Evolutionary conservation across 1,284 basidiomycete species (phyloP).

Genomic region (Ustilago hordei): DNA sequence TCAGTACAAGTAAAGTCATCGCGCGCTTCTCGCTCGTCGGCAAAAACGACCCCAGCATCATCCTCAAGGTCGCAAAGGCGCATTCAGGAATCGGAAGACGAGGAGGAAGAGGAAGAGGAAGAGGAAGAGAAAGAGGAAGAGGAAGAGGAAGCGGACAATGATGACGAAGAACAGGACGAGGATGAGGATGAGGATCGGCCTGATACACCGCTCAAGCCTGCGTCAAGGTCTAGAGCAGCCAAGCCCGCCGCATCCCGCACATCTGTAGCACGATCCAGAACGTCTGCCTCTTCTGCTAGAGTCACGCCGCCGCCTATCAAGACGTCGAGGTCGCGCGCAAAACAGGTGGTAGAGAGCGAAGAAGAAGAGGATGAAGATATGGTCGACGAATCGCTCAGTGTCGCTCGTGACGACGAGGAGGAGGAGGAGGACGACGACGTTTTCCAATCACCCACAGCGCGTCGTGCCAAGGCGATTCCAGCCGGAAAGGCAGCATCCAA

Average conservation of each 20-base stretch:
- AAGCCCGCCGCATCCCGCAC: slow-evolving; percentile 18
- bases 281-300: slow-evolving; percentile 16
- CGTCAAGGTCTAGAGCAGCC: slow-evolving; percentile 23
- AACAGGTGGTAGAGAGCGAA: slow-evolving; percentile 33
- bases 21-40: slow-evolving; percentile 25
- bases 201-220: slow-evolving; percentile 36
- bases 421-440: slow-evolving; percentile 14
- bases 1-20: slow-evolving; percentile 16
- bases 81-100: slow-evolving; percentile 37
- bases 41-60: slow-evolving; percentile 19
- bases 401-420: slow-evolving; percentile 21
- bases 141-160: slow-evolving; percentile 20
- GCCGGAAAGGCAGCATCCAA: slow-evolving; percentile 8
- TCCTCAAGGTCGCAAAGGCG: slow-evolving; percentile 36
- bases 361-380: slow-evolving; percentile 31
- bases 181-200: slow-evolving; percentile 26
- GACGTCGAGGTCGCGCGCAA: slow-evolving; percentile 28
- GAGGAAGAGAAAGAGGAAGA: no score
- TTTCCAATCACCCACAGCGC: slow-evolving; percentile 33
- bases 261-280: slow-evolving; percentile 15
- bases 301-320: slow-evolving; percentile 23
- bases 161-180: slow-evolving; percentile 24
- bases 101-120: slow-evolving; percentile 16
- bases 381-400: slow-evolving; percentile 39
- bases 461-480: slow-evolving; percentile 9